Conservation (phyloP, 306 rosid genomes). For the Clitoria ternatea region DNA sequence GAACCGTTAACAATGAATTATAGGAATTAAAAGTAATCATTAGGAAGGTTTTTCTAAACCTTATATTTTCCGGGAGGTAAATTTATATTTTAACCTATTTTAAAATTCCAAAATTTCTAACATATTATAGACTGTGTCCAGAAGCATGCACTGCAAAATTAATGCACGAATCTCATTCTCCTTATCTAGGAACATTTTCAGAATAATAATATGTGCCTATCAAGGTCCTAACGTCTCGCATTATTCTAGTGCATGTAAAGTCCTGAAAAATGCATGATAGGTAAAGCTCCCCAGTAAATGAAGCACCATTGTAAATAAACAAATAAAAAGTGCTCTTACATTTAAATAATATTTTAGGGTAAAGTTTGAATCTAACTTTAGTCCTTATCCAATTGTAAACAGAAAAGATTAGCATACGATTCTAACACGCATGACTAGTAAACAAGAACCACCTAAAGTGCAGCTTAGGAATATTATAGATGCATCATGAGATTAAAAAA, state of each 20-base stretch:
- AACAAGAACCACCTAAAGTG: conserved; percentile 20
- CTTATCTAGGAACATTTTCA: background rate
- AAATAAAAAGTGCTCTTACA: background rate
- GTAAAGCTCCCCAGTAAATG: too few species aligned
- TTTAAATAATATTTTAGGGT: background rate
- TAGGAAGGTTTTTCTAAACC: too few species aligned
- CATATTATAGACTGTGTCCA: conserved; percentile 25
- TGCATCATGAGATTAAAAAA: background rate
- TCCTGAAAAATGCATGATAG: too few species aligned
- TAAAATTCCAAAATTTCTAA: conserved; percentile 32
- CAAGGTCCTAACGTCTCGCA: background rate
- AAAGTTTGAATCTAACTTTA: conserved; percentile 5
- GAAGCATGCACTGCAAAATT: conserved; percentile 10
- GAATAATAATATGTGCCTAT: background rate
- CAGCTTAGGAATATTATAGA: background rate
- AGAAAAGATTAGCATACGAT: conserved; percentile 9
- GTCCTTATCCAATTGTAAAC: conserved; percentile 15
- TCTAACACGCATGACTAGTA: conserved; percentile 2
- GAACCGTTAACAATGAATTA: too few species aligned
- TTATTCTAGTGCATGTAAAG: background rate
- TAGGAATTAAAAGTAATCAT: too few species aligned
- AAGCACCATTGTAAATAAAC: background rate
- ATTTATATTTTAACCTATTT: background rate
- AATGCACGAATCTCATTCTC: background rate
- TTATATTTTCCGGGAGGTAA: too few species aligned